Base-by-base conservation (phyloP, 768 basidiomycete genomes). In the Psilocybe subaeruginosa region DNA sequence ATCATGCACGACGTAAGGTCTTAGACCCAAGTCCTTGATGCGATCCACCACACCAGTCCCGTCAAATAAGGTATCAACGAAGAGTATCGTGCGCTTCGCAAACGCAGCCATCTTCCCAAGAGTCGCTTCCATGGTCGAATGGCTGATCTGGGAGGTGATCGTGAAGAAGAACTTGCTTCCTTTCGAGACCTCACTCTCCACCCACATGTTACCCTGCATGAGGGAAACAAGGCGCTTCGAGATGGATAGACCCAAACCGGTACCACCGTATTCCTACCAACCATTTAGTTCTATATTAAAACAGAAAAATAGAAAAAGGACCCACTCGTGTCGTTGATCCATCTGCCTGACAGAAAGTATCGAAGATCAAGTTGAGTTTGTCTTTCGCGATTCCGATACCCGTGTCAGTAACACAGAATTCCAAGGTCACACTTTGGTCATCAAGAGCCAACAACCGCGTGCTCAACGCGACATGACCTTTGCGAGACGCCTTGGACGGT, bases 171-270 rank as follows among this genome's bases (percentile, higher is more conserved):
- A 97, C 75, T 89, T 90, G 78, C 89, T 92, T 29, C 97, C 97
- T 67, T 93, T 91, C 49, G 91, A 84, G 61, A 97, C 92, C 73
- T 97, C 95, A 63, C 90, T 92, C 76, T 97, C 93, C 19, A 99
- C 97, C 97, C 97, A 99, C 83, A 99, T 93, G 69, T 97, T 93
- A 49, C 97, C 97, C 68, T 93, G 88, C 97, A 99, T 99, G 68
- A 99, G 89, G 51, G 89, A 90, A 16, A 99, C 97, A 23, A 99
- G 88, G 1, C 96, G 91, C 72, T 98, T 99, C 48, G 97, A 99
- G 69, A 99, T 99, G 8, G 96, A 98, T 48, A 99, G 82, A 11
- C 97, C 97, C 2, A 99, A 82, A 69, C 97, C 97, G 0, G 97
- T 98, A 43, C 97, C 97, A 64, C 97, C 97, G 66, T 98, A 98